Percentiles rank a stretch among this genome's conserved stretches.
Evolutionary conservation across 2,329 filamentous ascomycete genomes (phyloP).

Genomic region (Microdochium paspali): DNA sequence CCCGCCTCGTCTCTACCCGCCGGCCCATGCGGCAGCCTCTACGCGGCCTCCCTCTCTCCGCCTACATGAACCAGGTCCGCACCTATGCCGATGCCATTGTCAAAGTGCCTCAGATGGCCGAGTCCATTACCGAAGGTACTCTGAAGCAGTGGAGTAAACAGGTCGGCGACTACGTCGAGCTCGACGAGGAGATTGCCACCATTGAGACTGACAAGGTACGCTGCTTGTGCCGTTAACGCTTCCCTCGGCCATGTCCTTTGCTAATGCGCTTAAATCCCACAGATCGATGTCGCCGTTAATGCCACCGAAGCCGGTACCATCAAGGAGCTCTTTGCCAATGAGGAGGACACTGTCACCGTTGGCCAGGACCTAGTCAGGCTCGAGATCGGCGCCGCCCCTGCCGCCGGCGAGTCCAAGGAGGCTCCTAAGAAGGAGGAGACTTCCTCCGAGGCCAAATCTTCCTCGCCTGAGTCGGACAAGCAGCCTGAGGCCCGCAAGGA

Average conservation of each 20-base stretch:
- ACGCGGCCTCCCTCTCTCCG: conserved; percentile 34
- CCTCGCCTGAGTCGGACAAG: conserved; percentile 27
- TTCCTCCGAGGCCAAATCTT: conserved; percentile 23
- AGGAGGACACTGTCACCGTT: conserved; percentile 92
- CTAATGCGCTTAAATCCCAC: conserved; percentile 1
- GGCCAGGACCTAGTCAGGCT: conserved; percentile 85
- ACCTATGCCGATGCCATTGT: conserved; percentile 72
- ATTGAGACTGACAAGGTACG: conserved; percentile 97
- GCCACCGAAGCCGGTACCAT: conserved; percentile 84
- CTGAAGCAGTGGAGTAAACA: conserved; percentile 91
- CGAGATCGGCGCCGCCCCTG: conserved; percentile 62
- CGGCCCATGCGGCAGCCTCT: conserved; percentile 28
- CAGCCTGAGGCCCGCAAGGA: conserved; percentile 32
- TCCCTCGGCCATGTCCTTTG: conserved; percentile 3
- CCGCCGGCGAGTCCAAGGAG: conserved; percentile 43
- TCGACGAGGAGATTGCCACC: conserved; percentile 94
- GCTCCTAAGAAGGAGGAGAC: conserved; percentile 38
- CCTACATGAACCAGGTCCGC: conserved; percentile 47
- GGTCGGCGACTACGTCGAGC: conserved; percentile 87
- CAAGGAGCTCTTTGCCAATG: conserved; percentile 82
- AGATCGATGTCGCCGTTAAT: conserved; percentile 97
- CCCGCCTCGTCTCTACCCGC: conserved; percentile 26
- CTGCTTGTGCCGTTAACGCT: conserved; percentile 1
- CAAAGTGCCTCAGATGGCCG: conserved; percentile 96
- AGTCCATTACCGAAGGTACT: conserved; percentile 96